These are phyloP conservation scores for Nidularia pulvinata DNA, from an alignment of 768 basidiomycete genomes.

Conservation along the genomic window DNA sequence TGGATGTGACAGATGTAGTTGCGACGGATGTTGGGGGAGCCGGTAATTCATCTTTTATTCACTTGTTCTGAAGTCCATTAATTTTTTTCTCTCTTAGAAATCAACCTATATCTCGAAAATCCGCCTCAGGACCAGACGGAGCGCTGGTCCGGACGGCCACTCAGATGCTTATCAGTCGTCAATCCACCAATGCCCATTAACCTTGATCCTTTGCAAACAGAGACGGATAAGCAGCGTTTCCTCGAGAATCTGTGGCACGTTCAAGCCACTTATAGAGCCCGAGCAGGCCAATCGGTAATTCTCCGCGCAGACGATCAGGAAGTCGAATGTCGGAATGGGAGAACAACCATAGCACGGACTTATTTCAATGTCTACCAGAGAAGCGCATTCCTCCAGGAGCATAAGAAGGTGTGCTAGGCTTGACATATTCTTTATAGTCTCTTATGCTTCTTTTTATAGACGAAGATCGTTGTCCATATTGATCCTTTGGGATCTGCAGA, in stretches of 20 bases:
- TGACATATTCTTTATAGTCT: constrained; percentile 2
- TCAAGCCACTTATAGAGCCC: constrained; percentile 80
- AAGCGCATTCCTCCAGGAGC: constrained; percentile 75
- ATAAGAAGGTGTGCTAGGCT: constrained; percentile 62
- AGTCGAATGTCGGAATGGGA: constrained; percentile 67
- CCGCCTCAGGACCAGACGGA: constrained; percentile 84
- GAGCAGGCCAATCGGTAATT: constrained; percentile 71
- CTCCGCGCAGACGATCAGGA: constrained; percentile 72
- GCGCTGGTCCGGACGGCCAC: constrained; percentile 85
- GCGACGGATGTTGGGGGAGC: constrained; percentile 85
- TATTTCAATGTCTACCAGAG: constrained; percentile 91
- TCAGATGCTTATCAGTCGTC: constrained; percentile 79
- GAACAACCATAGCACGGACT: constrained; percentile 68
- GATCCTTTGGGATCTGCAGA: constrained; percentile 77
- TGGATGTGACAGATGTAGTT: constrained; percentile 84
- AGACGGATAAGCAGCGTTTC: constrained; percentile 77
- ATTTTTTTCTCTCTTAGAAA: constrained; percentile 46
- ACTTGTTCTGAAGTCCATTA: constrained; percentile 2
- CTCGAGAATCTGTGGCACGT: constrained; percentile 88
- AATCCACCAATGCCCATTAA: constrained; percentile 69
- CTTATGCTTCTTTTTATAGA: constrained; percentile 41
- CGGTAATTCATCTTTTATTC: constrained; percentile 45
- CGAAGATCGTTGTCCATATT: constrained; percentile 87
- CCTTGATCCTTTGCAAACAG: constrained; percentile 63
- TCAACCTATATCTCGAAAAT: constrained; percentile 83